These are phyloP conservation scores for Eutrema heterophyllum DNA, from an alignment of 345 rosid genomes.

Conservation along the genomic window DNA sequence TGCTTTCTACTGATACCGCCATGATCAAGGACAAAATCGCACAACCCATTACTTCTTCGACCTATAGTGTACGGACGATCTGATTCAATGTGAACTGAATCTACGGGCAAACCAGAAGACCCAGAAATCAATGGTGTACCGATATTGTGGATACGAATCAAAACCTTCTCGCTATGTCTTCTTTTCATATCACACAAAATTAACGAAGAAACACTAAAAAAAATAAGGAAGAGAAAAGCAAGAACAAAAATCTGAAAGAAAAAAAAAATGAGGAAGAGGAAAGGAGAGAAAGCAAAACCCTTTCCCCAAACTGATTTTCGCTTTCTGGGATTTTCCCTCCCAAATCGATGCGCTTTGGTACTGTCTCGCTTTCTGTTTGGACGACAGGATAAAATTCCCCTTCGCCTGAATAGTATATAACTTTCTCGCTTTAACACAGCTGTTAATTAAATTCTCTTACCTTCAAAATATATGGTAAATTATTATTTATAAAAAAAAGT, in stretches of 20 bases:
- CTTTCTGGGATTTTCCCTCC: constrained; percentile 34
- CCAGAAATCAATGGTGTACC: constrained; percentile 51
- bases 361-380: constrained; percentile 9
- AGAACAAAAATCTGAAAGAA: neutral
- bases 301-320: neutral
- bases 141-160: constrained; percentile 39
- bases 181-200: constrained; percentile 19
- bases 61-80: constrained; percentile 60
- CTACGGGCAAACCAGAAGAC: constrained; percentile 36
- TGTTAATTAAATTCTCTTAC: neutral
- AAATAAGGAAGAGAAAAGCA: neutral
- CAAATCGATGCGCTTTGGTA: constrained; percentile 21
- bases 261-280: neutral
- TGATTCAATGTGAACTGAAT: constrained; percentile 41
- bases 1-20: constrained; percentile 62
- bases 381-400: neutral
- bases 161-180: constrained; percentile 36
- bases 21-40: constrained; percentile 47
- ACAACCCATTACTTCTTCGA: constrained; percentile 32
- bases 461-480: neutral
- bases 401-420: neutral
- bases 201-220: neutral
- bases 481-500: too few relatives aligned
- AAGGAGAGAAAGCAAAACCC: constrained; percentile 17
- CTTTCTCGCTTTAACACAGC: constrained; percentile 5